Evolutionary conservation across 805 yeast species (phyloP).

Genomic region (Metahyphopichia silvanorum): DNA sequence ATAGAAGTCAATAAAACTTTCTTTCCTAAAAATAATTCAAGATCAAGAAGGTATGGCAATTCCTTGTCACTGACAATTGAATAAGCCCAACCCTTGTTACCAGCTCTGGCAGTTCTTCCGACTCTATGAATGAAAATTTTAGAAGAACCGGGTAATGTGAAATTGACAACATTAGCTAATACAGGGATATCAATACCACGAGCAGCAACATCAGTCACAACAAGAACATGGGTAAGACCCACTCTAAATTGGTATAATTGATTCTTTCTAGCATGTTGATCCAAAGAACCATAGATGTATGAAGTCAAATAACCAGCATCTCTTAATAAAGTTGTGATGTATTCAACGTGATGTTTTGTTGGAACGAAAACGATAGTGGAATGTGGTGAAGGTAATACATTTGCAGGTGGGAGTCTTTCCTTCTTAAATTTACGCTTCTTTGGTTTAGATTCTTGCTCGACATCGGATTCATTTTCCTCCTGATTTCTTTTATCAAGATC

Average conservation of each 20-base stretch:
- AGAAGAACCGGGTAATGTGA: conserved; percentile 85
- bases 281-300: conserved; percentile 89
- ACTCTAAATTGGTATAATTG: conserved; percentile 82
- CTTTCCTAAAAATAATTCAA: conserved; percentile 85
- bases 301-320: conserved; percentile 84
- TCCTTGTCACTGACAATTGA: conserved; percentile 83
- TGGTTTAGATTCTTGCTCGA: conserved; percentile 29
- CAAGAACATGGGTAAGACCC: conserved; percentile 81
- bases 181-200: conserved; percentile 99
- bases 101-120: conserved; percentile 99
- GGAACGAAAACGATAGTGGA: conserved; percentile 95
- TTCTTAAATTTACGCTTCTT: conserved; percentile 43
- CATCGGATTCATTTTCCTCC: conserved; percentile 43
- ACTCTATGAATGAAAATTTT: conserved; percentile 96
- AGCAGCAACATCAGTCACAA: conserved; percentile 97
- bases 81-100: conserved; percentile 97
- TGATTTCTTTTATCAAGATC: conserved; percentile 48
- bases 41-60: conserved; percentile 83
- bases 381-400: conserved; percentile 75
- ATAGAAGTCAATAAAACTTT: conserved; percentile 69
- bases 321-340: conserved; percentile 64
- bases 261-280: conserved; percentile 89
- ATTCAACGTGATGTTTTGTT: conserved; percentile 97
- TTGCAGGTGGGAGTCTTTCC: conserved; percentile 70
- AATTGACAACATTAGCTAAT: conserved; percentile 91